Base-by-base conservation (phyloP, 2,329 filamentous ascomycete species). In the Alternaria hordeiaustralica region DNA sequence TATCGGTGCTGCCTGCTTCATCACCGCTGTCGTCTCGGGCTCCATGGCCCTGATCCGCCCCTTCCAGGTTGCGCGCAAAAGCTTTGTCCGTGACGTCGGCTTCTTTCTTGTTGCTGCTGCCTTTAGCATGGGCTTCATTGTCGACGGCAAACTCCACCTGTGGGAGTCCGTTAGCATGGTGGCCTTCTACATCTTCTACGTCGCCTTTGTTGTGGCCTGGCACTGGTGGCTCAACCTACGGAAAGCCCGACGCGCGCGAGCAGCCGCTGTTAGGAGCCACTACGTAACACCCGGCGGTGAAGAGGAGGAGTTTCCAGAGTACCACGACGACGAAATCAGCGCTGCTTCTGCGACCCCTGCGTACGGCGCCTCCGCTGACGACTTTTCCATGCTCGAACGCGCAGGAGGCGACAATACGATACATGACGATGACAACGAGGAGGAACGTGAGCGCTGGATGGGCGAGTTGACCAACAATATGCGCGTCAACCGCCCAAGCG, bases 41-140 rank as follows among this genome's bases (percentile, higher is more conserved):
- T 97, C 94, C 60, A 99, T 99, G 96, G 96, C 95, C 13, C 82
- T 99, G 59, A 94, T 97, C n/a, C 88, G 93, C 67, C 96, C 97
- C 58, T 99, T 99, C 80, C 91, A 90, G 69, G 96, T 99, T 56
- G 92, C 93, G 57, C 90, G 90, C 73, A 92, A 91, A 79, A 96
- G 93, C 36, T 99, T 98, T 77, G 87, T 97, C 21, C 88, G 96
- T 68, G 96, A 99, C 75, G 91, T 98, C 11, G 87, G 89, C 61
- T 99, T 97, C 83, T 99, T 99, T 79, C 91, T 96, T 60, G 85
- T 93, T 12, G 92, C 96, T 1, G 91, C 96, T 15, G 86, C 87
- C 64, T 97, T 98, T 80, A 94, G 92, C 76, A 92, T 97, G 87
- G 83, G 90, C 3, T 95, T 98, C 72, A 82, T 99, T 20, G 89